These are phyloP conservation scores for Malassezia cuniculi DNA, from an alignment of 1,284 basidiomycete species.

Conservation along the genomic window DNA sequence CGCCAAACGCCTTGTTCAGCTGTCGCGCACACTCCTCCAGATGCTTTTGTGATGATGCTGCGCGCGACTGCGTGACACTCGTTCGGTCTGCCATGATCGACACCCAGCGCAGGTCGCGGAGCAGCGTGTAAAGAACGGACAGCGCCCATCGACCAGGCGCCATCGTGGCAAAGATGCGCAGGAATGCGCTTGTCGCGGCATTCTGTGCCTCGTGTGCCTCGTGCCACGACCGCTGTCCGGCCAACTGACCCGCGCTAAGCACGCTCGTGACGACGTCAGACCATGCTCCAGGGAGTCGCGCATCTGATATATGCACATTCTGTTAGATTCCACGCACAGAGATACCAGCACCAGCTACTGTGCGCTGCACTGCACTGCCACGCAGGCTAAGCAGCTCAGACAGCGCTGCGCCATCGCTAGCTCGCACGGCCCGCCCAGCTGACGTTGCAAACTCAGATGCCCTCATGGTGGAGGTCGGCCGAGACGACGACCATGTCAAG, in stretches of 20 bases:
- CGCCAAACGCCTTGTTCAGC: conserved; percentile 80
- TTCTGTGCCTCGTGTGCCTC: conserved; percentile 30
- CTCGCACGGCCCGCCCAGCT: no score
- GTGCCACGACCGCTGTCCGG: conserved; percentile 8
- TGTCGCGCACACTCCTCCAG: conserved; percentile 83
- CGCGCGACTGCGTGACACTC: conserved; percentile 2
- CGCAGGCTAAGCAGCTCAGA: not conserved
- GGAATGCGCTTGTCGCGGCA: conserved; percentile 15
- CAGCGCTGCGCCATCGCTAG: conserved; percentile 4
- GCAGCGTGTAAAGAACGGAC: conserved; percentile 24
- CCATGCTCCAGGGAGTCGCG: no score
- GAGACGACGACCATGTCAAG: no score
- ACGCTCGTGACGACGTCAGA: no score
- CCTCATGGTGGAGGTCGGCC: no score
- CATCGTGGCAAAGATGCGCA: conserved; percentile 25
- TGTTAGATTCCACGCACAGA: no score
- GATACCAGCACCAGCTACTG: no score
- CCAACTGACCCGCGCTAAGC: no score
- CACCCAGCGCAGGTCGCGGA: conserved; percentile 28
- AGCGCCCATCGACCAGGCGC: conserved; percentile 33
- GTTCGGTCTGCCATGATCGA: conserved; percentile 27
- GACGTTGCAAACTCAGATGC: no score
- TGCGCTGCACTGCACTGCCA: no score
- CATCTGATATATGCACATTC: no score
- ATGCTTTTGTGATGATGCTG: conserved; percentile 46